Percentiles rank a stretch among this genome's conserved stretches.
Conservation (phyloP, 2,329 filamentous ascomycete species). For the Arthrobotrys entomopaga region DNA sequence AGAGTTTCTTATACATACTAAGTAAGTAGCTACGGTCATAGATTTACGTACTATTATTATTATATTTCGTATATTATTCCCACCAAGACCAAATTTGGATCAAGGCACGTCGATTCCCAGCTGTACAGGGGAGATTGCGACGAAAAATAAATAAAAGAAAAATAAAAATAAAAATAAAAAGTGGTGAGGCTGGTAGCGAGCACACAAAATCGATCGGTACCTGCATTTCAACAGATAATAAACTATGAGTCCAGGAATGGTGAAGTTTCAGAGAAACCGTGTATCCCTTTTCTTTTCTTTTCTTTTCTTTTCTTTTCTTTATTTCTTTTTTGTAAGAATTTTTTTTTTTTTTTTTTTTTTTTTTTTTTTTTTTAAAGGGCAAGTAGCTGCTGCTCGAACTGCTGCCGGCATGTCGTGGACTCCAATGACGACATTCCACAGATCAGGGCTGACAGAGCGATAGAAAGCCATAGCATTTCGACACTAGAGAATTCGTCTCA, state of each 20-base stretch:
- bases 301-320: too few relatives aligned
- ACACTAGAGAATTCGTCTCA: too few relatives aligned
- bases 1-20: too few relatives aligned
- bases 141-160: not conserved
- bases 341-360: too few relatives aligned
- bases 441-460: slow-evolving; percentile 26
- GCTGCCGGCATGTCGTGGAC: too few relatives aligned
- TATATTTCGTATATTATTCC: too few relatives aligned
- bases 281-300: too few relatives aligned
- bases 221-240: slow-evolving; percentile 41
- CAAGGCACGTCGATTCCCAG: slow-evolving; percentile 1
- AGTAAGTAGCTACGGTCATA: not conserved
- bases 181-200: slow-evolving; percentile 30
- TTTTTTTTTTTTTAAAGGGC: too few relatives aligned
- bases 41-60: too few relatives aligned
- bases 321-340: too few relatives aligned
- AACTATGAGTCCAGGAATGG: slow-evolving; percentile 1
- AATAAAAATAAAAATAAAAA: slow-evolving; percentile 33
- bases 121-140: slow-evolving; percentile 23
- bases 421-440: slow-evolving; percentile 32
- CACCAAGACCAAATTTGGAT: slow-evolving; percentile 51
- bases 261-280: slow-evolving; percentile 25
- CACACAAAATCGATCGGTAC: slow-evolving; percentile 38
- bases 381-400: not conserved
- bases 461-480: not conserved